Evolutionary conservation across 2,329 filamentous ascomycete genomes (phyloP), one percentile per base, ranked within the genome.

Genomic region (Colletotrichum eleusines): DNA sequence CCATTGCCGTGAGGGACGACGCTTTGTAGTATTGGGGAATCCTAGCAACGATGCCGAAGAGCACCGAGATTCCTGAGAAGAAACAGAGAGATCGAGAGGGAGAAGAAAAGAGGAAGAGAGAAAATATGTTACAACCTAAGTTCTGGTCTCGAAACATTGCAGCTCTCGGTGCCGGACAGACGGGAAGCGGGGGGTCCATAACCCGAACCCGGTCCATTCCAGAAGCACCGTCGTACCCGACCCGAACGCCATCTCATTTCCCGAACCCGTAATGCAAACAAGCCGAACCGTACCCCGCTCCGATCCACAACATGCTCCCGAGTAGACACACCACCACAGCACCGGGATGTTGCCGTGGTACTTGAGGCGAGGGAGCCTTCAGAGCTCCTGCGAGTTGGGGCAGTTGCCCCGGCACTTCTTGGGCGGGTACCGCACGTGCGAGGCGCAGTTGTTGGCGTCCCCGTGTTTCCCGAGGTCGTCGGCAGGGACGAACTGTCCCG

Each of bases 401-500:
- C 57, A 69, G 55, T 73, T 72, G 26, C 71, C 72, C 57, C 70
- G 74, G 38, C 74, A 73, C 68, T 66, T 74, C 78, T 84, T 84
- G 51, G 82, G 82, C 70, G 82, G 73, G 60, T 84, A 84, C 69
- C 78, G 77, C 40, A 84, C 80, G 71, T 79, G 75, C 1, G 74
- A 73, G 12, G 78, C 80, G 54, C 82, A 84, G 69, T 83, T 84
- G 6, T 81, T 79, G 6, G 78, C 77, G 28, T 82, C 79, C 28
- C 79, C 81, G 62, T 81, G 78, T 44, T 78, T 77, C 38, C 77
- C 81, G 55, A 77, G 73, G 18, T 80, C 80, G 73, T 75, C 74
- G 3, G 82, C 82, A 0, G 85, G 82, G 20, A 86, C 80, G 71
- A 86, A 86, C 66, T 81, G 77, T 54, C 85, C 85, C 51, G 80